Evolutionary conservation across 768 basidiomycete species (phyloP).

Genomic region (Podaxis rugospora): DNA sequence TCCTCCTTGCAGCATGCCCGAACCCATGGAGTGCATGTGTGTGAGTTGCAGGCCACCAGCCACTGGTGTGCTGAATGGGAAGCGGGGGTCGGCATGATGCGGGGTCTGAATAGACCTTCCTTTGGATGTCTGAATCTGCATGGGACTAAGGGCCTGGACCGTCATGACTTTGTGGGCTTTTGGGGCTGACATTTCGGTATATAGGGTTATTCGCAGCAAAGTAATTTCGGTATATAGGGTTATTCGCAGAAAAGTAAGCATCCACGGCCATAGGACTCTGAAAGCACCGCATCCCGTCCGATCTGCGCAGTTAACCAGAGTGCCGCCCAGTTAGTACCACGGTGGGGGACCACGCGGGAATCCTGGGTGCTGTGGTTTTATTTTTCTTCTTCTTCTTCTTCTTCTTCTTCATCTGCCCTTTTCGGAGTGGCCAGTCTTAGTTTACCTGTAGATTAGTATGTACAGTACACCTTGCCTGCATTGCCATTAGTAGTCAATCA

Average conservation of each 20-base stretch:
- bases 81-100: conserved; percentile 70
- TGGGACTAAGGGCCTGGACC: too few relatives aligned
- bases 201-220: neutral
- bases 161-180: conserved; percentile 4
- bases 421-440: neutral
- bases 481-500: too few relatives aligned
- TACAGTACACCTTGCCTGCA: too few relatives aligned
- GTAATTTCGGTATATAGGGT: neutral
- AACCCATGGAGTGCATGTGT: conserved; percentile 59
- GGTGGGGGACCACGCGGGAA: conserved; percentile 64
- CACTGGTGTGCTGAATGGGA: conserved; percentile 71
- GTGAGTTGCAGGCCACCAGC: conserved; percentile 44
- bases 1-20: conserved; percentile 58
- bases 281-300: conserved; percentile 55
- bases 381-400: neutral
- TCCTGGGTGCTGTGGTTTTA: conserved; percentile 42
- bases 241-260: conserved; percentile 6
- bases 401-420: neutral
- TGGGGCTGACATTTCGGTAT: conserved; percentile 1
- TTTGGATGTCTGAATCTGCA: conserved; percentile 78
- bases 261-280: conserved; percentile 47
- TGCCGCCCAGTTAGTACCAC: conserved; percentile 62
- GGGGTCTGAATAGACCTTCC: conserved; percentile 67
- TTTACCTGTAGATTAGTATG: too few relatives aligned
- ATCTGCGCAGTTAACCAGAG: conserved; percentile 64